Evolutionary conservation across 306 rosid genomes (phyloP), one percentile per base, ranked within the genome.

Genomic region (Acmispon strigosus): DNA sequence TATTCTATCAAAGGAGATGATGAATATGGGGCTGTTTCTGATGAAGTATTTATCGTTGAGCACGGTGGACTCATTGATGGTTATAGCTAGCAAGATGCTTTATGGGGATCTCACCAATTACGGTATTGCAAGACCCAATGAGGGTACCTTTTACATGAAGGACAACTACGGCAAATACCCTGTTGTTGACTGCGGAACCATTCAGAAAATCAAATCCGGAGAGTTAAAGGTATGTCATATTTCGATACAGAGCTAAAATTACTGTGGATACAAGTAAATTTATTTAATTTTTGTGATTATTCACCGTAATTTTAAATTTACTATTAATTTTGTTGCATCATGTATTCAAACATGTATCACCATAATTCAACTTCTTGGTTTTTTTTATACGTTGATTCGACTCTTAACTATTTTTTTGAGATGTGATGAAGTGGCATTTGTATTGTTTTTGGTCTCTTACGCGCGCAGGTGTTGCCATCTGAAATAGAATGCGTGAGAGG

Each of bases 131-230:
- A 85, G 87, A 65, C 96, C 97, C 0, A 29, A 13, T 0, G 91
- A 91, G 71, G 97, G 97, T 9, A 96, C 97, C 10, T 82, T 89
- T 61, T 73, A 2, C 1, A 85, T 84, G 91, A 89, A 82, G 84
- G n/a, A 8, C 39, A 86, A 77, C 50, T 81, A 83, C 42, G 96
- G 97, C 0, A 89, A 87, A 53, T 92, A 85, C 73, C 96, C 96
- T 0, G 15, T 82, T 0, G 39, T 87, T 65, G 90, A 89, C 44
- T 80, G 65, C 0, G 93, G 97, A 36, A 60, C 91, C 34, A 64
- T 3, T 42, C 0, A 72, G 0, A 82, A 84, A 69, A 89, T 92
- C 49, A 87, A 81, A 36, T 82, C 90, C 17, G 66, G 85, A 15
- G 79, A 84, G 36, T 62, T 89, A 29, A 86, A 92, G 97, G 97